These are phyloP conservation scores for Uromyces viciae-fabae DNA, from an alignment of 1,284 basidiomycete genomes.

Conservation along the genomic window DNA sequence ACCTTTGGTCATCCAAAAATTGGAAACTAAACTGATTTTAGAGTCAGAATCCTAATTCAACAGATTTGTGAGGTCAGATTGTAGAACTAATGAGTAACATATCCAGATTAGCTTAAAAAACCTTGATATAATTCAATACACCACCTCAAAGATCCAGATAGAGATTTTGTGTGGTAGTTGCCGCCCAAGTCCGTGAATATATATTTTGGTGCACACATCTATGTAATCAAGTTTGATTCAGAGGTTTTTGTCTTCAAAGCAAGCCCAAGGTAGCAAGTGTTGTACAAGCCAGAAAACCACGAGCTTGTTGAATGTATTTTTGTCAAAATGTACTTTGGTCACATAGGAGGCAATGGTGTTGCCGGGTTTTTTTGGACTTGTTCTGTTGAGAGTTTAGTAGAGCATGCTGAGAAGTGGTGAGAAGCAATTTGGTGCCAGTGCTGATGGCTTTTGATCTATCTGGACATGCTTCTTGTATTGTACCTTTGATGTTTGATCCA, in stretches of 20 bases:
- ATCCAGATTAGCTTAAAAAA: too few relatives aligned
- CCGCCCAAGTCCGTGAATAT: not conserved
- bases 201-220: not conserved
- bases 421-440: not conserved
- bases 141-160: too few relatives aligned
- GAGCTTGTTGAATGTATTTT: not conserved
- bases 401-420: not conserved
- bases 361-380: too few relatives aligned
- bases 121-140: conserved; percentile 6
- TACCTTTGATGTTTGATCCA: not conserved
- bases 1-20: too few relatives aligned
- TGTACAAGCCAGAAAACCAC: not conserved
- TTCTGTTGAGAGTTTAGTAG: not conserved
- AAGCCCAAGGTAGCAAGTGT: too few relatives aligned
- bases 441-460: not conserved
- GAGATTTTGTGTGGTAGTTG: not conserved
- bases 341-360: not conserved
- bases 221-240: not conserved
- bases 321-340: not conserved
- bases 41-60: too few relatives aligned
- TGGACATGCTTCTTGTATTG: not conserved
- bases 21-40: too few relatives aligned
- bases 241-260: not conserved
- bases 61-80: too few relatives aligned
- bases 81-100: too few relatives aligned